Base-by-base conservation (phyloP, 768 basidiomycete genomes). In the Suillus luteus region DNA sequence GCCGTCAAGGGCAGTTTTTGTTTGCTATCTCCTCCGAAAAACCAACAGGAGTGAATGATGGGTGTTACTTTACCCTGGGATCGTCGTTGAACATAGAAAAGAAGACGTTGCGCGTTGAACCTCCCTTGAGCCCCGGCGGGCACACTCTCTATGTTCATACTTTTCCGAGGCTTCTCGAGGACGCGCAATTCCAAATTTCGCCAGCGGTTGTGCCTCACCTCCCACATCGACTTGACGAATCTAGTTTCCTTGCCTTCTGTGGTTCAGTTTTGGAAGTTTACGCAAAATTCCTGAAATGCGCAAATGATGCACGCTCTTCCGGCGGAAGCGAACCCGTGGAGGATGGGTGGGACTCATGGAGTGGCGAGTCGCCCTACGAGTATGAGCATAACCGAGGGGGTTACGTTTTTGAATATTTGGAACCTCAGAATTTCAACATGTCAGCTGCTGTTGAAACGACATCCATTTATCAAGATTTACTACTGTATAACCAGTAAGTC, bases 401-500 rank as follows among this genome's bases (percentile, higher is more conserved):
- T 5, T 55, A 57, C 31, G 38, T 62, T 2, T 62, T 62, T 22
- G 51, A 62, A 55, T 62, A 51, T 40, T 51, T 62, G 61, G 27
- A 31, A 54, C 61, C 61, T 15, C 33, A 55, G 11, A 38, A 4
- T 15, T 31, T 62, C 48, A 24, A 61, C 5, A 8, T 62, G 31
- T 55, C 61, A 3, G 14, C 14, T 3, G 33, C 24, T 19, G n/a
- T 54, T 31, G 49, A 38, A 35, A 9, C 48, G n/a, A 19, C 61
- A 33, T 55, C 61, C 14, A 55, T 62, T 11, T 27, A 35, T 24
- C 15, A 62, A n/a, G 35, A 62, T 33, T 24, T 62, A 5, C 31
- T 62, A 6, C 35, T 54, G 17, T 62, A 62, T 38, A 62, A 62
- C 14, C 61, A 55, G 61, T 62, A 62, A 38, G 61, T 27, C 7